Conservation (phyloP, 1,284 basidiomycete species). For the Cryptococcus sp. region DNA sequence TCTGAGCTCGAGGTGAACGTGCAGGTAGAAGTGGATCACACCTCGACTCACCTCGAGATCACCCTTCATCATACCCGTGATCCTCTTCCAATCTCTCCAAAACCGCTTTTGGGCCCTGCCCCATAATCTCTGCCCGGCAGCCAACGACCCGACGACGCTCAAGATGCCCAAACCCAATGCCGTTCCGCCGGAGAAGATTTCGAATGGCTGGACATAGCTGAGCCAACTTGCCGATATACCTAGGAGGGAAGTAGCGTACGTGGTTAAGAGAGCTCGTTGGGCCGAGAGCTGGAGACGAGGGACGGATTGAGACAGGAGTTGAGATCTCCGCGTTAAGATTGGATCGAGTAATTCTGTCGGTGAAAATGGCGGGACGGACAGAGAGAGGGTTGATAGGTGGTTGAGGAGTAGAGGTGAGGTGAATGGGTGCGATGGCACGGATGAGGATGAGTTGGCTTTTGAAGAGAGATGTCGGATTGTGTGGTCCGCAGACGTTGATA, state of each 20-base stretch:
- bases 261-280: conserved; percentile 63
- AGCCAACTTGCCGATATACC: conserved; percentile 55
- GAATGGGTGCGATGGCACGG: conserved; percentile 56
- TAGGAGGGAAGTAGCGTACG: conserved; percentile 33
- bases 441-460: conserved; percentile 24
- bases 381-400: conserved; percentile 58
- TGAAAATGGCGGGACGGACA: conserved; percentile 59
- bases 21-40: neutral
- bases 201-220: conserved; percentile 37
- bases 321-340: conserved; percentile 60
- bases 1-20: no score
- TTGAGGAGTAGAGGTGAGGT: conserved; percentile 71
- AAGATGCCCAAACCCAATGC: conserved; percentile 66
- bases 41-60: conserved; percentile 65
- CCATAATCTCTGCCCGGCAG: conserved; percentile 72
- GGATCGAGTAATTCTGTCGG: conserved; percentile 61
- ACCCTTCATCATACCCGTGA: conserved; percentile 68
- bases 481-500: conserved; percentile 57
- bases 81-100: conserved; percentile 71
- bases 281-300: conserved; percentile 66
- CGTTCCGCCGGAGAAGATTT: conserved; percentile 49
- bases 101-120: conserved; percentile 68
- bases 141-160: conserved; percentile 59
- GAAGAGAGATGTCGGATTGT: conserved; percentile 32
- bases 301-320: conserved; percentile 63